Evolutionary conservation across 495 filamentous ascomycete species (phyloP), one percentile per base, ranked within the genome.

Genomic region (Talaromyces thailandensis): DNA sequence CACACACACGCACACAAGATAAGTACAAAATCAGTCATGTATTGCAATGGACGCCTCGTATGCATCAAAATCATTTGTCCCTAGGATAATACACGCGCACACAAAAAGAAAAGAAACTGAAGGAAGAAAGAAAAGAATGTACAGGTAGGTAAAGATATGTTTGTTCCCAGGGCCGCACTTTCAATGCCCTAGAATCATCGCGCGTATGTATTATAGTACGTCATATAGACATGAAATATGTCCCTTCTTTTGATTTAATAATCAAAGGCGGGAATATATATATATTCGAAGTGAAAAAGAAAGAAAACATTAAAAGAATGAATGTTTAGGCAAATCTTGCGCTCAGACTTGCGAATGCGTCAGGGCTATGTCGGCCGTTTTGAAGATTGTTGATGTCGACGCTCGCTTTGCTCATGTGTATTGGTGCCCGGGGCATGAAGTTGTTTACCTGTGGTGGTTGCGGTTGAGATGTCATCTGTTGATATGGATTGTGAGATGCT

Each of bases 281-380:
- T 51, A 59, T 45, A n/a, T n/a, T 55, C 6, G 29, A 40, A 61
- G 45, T 18, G 64, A 43, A 59, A 56, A 45, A 53, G 25, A 28
- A 56, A 45, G 48, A 21, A 28, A 56, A 65, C 29, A 58, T 23
- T 8, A 59, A 58, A 50, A 56, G 31, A 57, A 32, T 16, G 58
- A 40, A 25, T 24, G n/a, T n/a, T 70, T 62, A 76, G 56, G 70
- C 70, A 61, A 76, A 75, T 58, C 76, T 71, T 57, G 91, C 86
- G 71, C 93, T 97, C 70, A 98, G 76, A 67, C 89, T 93, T n/a
- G 92, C 88, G 82, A 98, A 98, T 31, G 94, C 93, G 77, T 98
- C 94, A 18, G 94, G 94, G 67, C 92, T 96, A 72, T 97, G 92
- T 51, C 93, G 81, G 8, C 93, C 93, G 64, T 82, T 86, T 77